Percentiles rank a stretch among this genome's conserved stretches.
These are phyloP conservation scores for Nakataea oryzae DNA, from an alignment of 2,329 filamentous ascomycete genomes.

Conservation along the genomic window DNA sequence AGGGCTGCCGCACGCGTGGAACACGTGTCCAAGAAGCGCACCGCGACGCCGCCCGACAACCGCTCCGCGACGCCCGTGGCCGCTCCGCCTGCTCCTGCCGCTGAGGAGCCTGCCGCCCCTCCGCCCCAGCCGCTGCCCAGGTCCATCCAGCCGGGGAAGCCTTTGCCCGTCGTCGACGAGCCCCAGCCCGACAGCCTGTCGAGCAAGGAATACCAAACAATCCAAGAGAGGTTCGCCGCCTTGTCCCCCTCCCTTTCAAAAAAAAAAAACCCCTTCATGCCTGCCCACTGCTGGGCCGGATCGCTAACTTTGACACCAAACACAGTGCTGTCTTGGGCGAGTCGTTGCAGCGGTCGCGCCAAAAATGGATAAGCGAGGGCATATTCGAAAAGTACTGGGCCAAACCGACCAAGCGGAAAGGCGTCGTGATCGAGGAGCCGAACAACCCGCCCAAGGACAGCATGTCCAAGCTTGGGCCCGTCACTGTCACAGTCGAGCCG, in stretches of 20 bases:
- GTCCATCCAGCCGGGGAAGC: slow-evolving; percentile 52
- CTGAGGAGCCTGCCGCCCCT: slow-evolving; percentile 16
- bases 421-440: slow-evolving; percentile 49
- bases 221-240: slow-evolving; percentile 53
- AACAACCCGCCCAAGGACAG: slow-evolving; percentile 61
- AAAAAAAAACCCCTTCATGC: not conserved
- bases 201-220: slow-evolving; percentile 57
- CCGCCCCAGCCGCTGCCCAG: slow-evolving; percentile 42
- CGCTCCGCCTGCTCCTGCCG: slow-evolving; percentile 18
- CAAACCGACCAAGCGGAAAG: slow-evolving; percentile 60
- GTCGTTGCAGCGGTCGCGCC: slow-evolving; percentile 61
- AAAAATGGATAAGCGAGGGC: slow-evolving; percentile 61
- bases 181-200: slow-evolving; percentile 55
- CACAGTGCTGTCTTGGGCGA: slow-evolving; percentile 63
- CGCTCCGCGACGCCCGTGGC: slow-evolving; percentile 36
- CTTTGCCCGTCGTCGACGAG: slow-evolving; percentile 59
- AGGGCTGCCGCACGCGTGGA: slow-evolving; percentile 52
- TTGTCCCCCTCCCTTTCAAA: not conserved
- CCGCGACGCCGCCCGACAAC: slow-evolving; percentile 40
- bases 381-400: slow-evolving; percentile 72
- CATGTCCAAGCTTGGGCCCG: slow-evolving; percentile 63
- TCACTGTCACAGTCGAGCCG: slow-evolving; percentile 68
- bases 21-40: slow-evolving; percentile 49
- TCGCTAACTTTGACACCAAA: slow-evolving; percentile 1
- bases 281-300: not conserved